phyloP scores from a whole-genome alignment of 2,329 filamentous ascomycete species.

The Colletotrichum orchidophilum region DNA sequence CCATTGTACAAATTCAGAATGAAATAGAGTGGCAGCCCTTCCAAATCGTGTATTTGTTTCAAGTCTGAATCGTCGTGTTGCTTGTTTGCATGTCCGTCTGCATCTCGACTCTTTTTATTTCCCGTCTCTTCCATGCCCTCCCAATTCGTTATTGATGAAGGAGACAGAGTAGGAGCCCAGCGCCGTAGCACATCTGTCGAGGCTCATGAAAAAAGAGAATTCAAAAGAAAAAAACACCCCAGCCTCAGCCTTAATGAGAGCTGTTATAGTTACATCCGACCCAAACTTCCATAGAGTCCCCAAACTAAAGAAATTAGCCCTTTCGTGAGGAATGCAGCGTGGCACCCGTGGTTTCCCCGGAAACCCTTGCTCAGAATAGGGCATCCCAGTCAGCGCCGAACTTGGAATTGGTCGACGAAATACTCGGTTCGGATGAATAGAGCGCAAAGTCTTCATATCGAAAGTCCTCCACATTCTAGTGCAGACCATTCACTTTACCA shows the following conservation, averaged over 20 bases:
- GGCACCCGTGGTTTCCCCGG: neutral
- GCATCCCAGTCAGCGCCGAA: neutral
- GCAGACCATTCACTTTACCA: slow-evolving; percentile 31
- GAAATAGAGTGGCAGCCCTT: neutral
- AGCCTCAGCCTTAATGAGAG: neutral
- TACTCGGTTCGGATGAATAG: neutral
- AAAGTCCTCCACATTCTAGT: slow-evolving; percentile 3
- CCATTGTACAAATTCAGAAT: neutral
- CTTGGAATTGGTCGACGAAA: neutral
- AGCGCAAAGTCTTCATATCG: neutral
- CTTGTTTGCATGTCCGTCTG: neutral
- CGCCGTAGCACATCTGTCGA: neutral
- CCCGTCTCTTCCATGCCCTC: neutral
- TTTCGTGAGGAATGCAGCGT: neutral
- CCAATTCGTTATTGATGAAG: neutral
- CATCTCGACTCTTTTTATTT: neutral
- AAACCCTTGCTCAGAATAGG: neutral
- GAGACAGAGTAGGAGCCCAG: neutral
- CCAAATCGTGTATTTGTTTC: neutral
- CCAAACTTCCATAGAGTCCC: neutral
- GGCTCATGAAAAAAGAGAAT: neutral
- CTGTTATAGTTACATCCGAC: neutral
- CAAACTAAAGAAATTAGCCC: neutral
- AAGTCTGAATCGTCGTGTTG: neutral
- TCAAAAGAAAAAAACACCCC: neutral